Conservation (phyloP, 768 basidiomycete species). For the Collybiopsis luxurians region DNA sequence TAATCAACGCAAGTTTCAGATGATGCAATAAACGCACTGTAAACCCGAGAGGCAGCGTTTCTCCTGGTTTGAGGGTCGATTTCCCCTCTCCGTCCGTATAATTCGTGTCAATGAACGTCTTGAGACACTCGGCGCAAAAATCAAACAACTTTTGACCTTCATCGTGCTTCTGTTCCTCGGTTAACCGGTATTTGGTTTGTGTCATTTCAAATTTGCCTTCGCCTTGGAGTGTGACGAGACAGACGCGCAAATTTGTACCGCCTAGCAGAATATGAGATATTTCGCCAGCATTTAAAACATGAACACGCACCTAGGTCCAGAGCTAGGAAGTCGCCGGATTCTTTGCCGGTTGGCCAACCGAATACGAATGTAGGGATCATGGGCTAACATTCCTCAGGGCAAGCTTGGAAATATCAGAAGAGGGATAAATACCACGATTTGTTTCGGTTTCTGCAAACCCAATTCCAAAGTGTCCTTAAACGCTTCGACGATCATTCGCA, state of each 20-base stretch:
- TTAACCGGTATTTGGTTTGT: constrained; percentile 94
- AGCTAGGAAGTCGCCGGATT: constrained; percentile 87
- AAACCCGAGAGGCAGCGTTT: constrained; percentile 82
- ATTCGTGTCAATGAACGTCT: constrained; percentile 82
- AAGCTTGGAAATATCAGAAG: background rate
- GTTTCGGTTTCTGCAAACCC: constrained; percentile 77
- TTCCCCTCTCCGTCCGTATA: constrained; percentile 47
- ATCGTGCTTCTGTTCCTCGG: constrained; percentile 97
- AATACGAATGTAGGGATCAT: constrained; percentile 99
- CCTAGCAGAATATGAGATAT: constrained; percentile 37
- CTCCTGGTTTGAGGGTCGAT: constrained; percentile 47
- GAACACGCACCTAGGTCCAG: constrained; percentile 75
- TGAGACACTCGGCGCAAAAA: constrained; percentile 94
- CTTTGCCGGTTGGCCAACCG: constrained; percentile 89
- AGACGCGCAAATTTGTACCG: constrained; percentile 97
- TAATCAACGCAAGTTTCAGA: constrained; percentile 6
- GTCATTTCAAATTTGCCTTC: constrained; percentile 97
- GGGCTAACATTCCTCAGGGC: constrained; percentile 45
- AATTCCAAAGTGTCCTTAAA: constrained; percentile 90
- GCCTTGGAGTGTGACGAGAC: constrained; percentile 89
- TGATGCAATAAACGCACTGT: constrained; percentile 59
- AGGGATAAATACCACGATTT: constrained; percentile 75
- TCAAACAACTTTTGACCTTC: constrained; percentile 96
- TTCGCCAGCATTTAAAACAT: background rate
- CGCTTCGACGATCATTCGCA: constrained; percentile 96